Percentiles rank a stretch among this genome's conserved stretches.
Conservation (phyloP, 2,329 filamentous ascomycete genomes). For the Beauveria caledonica region DNA sequence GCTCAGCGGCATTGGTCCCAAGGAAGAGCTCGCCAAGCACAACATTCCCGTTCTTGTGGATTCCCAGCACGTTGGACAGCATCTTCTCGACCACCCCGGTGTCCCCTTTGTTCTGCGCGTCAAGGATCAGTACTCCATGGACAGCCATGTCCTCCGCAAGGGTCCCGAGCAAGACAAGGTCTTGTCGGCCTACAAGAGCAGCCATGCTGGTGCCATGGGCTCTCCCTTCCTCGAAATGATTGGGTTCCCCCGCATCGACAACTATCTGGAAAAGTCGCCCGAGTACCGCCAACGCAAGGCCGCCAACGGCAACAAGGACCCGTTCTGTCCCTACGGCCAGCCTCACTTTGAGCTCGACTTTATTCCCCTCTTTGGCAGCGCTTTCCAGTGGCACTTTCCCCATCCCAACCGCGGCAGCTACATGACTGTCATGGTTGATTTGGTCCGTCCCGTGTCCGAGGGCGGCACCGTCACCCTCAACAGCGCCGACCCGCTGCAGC, state of each 20-base stretch:
- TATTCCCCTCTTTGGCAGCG: constrained; percentile 45
- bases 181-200: constrained; percentile 27
- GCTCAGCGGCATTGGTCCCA: constrained; percentile 54
- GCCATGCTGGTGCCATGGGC: constrained; percentile 31
- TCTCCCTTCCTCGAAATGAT: constrained; percentile 40
- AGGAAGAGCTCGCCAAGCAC: constrained; percentile 41
- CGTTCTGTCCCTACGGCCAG: constrained; percentile 47
- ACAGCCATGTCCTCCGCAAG: constrained; percentile 32
- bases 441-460: constrained; percentile 32
- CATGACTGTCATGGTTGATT: constrained; percentile 47
- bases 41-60: constrained; percentile 47
- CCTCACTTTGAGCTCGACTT: constrained; percentile 58
- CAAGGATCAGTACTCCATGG: constrained; percentile 25
- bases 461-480: constrained; percentile 42
- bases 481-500: constrained; percentile 47
- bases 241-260: constrained; percentile 49
- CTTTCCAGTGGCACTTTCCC: constrained; percentile 41
- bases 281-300: constrained; percentile 37
- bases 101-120: constrained; percentile 31
- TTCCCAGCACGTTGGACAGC: constrained; percentile 54
- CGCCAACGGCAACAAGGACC: constrained; percentile 38
- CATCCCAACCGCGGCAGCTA: constrained; percentile 35
- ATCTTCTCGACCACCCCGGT: constrained; percentile 53
- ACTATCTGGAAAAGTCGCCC: constrained; percentile 38
- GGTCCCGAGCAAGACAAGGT: constrained; percentile 26